Evolutionary conservation across 148 eudicot genomes (phyloP), one percentile per base, ranked within the genome.

Genomic region (Rhododendron griersonianum): DNA sequence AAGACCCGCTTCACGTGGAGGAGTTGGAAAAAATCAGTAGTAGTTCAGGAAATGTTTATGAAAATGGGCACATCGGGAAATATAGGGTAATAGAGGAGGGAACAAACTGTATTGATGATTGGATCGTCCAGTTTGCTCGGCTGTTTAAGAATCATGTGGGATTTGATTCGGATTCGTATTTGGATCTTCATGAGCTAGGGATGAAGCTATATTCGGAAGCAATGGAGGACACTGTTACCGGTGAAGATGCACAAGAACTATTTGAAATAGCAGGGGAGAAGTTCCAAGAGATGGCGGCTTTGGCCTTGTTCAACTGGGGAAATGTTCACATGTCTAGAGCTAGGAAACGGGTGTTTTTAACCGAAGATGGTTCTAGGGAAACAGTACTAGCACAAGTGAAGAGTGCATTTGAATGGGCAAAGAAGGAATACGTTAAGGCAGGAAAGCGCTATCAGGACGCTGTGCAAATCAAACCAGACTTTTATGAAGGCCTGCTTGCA

Each of bases 271-370:
- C 99, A 57, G 91, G 92, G 21, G 95, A 87, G 85, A 92, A 93
- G 90, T 97, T 97, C 86, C 98, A 97, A 89, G 99, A 97, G 86
- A 94, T 97, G 96, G 92, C 95, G 1, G 99, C 98, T 87, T 91
- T 97, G 87, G 96, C 98, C 51, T 84, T 95, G 92, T 97, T 97
- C 90, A 95, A 97, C 80, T 95, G 96, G 94, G 99, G 99, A 65
- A 97, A 95, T 88, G 98, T 95, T 89, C 99, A 97, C 88, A 89
- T 97, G 98, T 94, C 95, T 23, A 94, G 90, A 92, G 98, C 98
- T 76, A 91, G 95, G 88, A 96, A 94, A 88, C 87, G 91, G 76
- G 87, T 92, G 35, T 65, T 87, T 73, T n/a, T 90, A 33, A 81
- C 91, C 37, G 99, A 94, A 85, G 94, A 94, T 81, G 86, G 85